Conservation (phyloP, 371 early-diverging fungal species). For the Mortierella sp. region DNA sequence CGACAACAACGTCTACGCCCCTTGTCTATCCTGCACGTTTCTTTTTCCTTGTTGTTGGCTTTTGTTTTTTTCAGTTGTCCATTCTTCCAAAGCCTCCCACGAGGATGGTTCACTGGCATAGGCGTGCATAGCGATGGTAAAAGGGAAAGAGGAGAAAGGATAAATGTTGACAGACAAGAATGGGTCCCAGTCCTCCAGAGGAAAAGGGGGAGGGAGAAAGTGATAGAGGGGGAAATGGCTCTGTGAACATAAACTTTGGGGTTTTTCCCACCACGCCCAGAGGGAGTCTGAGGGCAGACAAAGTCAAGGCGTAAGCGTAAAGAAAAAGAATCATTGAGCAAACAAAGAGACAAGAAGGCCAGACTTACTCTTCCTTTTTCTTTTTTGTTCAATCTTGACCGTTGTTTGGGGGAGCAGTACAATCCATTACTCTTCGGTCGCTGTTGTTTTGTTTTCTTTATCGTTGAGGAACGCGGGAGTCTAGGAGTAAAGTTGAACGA, state of each 20-base stretch:
- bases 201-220: neutral
- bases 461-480: neutral
- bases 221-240: neutral
- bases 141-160: neutral
- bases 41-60: neutral
- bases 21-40: neutral
- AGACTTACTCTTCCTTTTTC: neutral
- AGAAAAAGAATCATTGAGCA: neutral
- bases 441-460: neutral
- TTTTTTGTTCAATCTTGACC: neutral
- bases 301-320: neutral
- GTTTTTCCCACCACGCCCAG: neutral
- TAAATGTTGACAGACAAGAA: neutral
- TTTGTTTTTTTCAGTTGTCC: neutral
- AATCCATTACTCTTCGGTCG: too few species aligned
- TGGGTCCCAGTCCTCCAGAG: neutral
- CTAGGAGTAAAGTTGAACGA: neutral
- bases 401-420: neutral
- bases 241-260: neutral
- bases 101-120: neutral
- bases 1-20: neutral
- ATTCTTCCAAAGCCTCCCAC: neutral
- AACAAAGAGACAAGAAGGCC: neutral
- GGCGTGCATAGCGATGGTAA: neutral
- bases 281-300: neutral